Evolutionary conservation across 148 eudicot species (phyloP), one percentile per base, ranked within the genome.

Genomic region (Vaccinium darrowii): DNA sequence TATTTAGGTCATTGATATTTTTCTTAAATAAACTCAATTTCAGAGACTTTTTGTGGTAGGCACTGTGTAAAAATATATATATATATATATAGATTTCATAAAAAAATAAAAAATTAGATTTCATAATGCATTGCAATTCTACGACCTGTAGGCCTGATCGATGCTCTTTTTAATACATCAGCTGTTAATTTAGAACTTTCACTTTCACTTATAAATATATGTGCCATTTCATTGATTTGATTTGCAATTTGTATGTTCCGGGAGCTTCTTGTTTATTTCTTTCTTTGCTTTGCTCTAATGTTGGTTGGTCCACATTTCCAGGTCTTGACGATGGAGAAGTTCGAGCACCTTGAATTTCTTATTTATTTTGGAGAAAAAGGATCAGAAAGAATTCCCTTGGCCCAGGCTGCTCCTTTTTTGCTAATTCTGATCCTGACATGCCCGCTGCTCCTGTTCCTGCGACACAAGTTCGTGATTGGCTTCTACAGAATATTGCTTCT

Each of bases 391-490:
- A 90, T 89, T 72, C 93, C 96, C 52, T 84, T 96, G 91, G 94
- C 94, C 89, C 98, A 96, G 87, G 94, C 91, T 54, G 89, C 95
- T 27, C 98, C 95, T 67, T 96, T 94, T 88, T 96, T 83, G 98
- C 99, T 1, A 96, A 96, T 89, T 96, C 99, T 81, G 99, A 96
- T 87, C 97, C 99, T 63, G 97, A 96, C 82, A 96, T 96, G 99
- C 99, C 98, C 84, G 98, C 99, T 81, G 97, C 91, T 85, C 95
- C 98, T 83, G 97, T 96, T 90, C 90, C 98, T 84, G 94, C 93
- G 39, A 87, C 95, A 69, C 95, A 92, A 89, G 93, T 92, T 87
- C 99, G 91, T 87, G 99, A 94, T 57, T 96, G 97, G 98, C 94
- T 96, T 84, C 85, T 94, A 79, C 93, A 96, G 87, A 92, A 89